Evolutionary conservation across 2,329 filamentous ascomycete species (phyloP), one percentile per base, ranked within the genome.

Genomic region (Aureobasidium sp.): DNA sequence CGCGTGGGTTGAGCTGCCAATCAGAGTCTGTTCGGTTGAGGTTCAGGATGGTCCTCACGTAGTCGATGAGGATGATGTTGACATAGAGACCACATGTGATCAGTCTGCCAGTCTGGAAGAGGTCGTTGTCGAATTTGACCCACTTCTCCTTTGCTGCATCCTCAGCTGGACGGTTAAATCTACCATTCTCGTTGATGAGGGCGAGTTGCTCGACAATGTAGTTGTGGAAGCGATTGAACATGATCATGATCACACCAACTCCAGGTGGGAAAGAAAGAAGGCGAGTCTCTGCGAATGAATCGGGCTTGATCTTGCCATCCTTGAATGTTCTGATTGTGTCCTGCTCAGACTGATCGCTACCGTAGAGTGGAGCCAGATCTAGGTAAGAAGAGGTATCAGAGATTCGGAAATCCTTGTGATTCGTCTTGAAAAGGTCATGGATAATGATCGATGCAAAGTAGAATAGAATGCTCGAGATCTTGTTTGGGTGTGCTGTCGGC

Each of bases 151-250:
- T 29, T 0, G 56, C 61, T 0, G 63, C 61, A 17, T 71, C 64
- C 22, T 74, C 72, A 37, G 84, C 79, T 2, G 88, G 88, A 56
- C 81, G 83, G 0, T 77, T 79, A 69, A 95, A 96, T 19, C 87
- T 80, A 14, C 82, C 83, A 39, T 81, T 80, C 62, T 96, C 90
- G 62, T 96, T 95, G 68, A 96, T 91, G n/a, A 78, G 72, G 0
- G 86, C 86, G 16, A 96, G 73, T 56, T 91, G 85, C 51, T 83
- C 79, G 1, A 87, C 90, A 0, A 90, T 81, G 59, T 93, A 79
- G 69, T 97, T 96, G 70, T 96, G 91, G 70, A 94, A 94, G 19
- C 74, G 71, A 55, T 78, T 79, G 72, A 85, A 88, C 70, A 86
- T 79, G 58, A 88, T 80, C 32, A 88, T 66, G 58, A 87, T 69